Evolutionary conservation across 2,329 filamentous ascomycete species (phyloP), one percentile per base, ranked within the genome.

Genomic region (Paecilomyces sp.): DNA sequence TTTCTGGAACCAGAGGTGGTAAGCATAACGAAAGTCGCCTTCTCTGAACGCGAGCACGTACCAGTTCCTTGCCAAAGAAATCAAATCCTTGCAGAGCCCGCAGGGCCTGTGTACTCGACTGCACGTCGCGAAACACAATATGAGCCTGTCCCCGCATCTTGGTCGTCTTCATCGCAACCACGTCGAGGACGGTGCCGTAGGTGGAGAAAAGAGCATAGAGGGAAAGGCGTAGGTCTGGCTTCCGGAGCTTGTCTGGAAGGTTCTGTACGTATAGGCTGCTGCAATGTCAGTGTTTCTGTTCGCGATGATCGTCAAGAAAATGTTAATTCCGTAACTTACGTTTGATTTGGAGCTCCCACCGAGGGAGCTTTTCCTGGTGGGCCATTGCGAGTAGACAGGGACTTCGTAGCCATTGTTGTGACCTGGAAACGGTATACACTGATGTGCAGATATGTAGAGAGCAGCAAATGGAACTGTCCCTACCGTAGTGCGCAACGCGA

Each of bases 121-220:
- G 89, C 34, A 93, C 81, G 73, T 99, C 93, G 60, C 90, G 85
- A 74, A 92, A 97, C 13, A 94, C 89, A 62, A 99, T 81, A 70
- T 97, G 94, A 62, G 94, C 94, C 77, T 99, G 94, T 2, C 94
- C 94, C 56, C 94, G 88, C 92, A 97, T 97, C 78, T 91, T 91
- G 74, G 83, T 82, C 1, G 91, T 96, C 79, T 92, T 95, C 67
- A 97, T 81, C 31, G 91, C 90, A 55, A 97, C 89, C 22, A 99
- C 85, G 72, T 99, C 94, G 60, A 99, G 85, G 15, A 99, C 89
- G 0, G 91, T 87, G 50, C 94, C 94, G 72, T 96, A 96, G 13
- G 92, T 96, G 11, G 92, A 91, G 75, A 97, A 97, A 12, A 97
- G 84, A 75, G 92, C 90, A 78, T 99, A 99, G 31, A 99, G 83